phyloP scores from a whole-genome alignment of 2,329 filamentous ascomycete species.

The Clonostachys rosea region DNA sequence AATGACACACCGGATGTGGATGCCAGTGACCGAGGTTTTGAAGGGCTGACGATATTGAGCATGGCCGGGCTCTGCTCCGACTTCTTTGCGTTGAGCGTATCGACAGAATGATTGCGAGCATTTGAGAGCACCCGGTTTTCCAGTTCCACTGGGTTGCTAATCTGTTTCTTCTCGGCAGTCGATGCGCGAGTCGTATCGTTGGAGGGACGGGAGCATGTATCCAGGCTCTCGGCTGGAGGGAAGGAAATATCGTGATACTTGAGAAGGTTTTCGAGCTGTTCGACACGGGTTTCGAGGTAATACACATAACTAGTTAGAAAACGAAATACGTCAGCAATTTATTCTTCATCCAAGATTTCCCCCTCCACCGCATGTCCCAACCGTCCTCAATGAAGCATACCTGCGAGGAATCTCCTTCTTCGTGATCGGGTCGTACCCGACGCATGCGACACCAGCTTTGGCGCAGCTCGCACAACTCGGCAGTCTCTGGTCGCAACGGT shows the following conservation, averaged over 20 bases:
- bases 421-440: conserved; percentile 94
- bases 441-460: conserved; percentile 86
- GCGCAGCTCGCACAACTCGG: conserved; percentile 89
- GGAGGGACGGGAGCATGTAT: conserved; percentile 44
- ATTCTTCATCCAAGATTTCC: not conserved
- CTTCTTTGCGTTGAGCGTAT: conserved; percentile 27
- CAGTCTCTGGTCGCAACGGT: conserved; percentile 88
- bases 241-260: conserved; percentile 65
- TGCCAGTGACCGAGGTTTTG: conserved; percentile 76
- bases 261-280: conserved; percentile 76
- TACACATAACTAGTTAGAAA: conserved; percentile 69
- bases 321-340: conserved; percentile 10
- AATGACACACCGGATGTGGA: conserved; percentile 91
- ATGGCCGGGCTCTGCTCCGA: conserved; percentile 35
- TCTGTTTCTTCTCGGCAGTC: not conserved
- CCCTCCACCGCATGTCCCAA: not conserved
- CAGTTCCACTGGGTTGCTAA: not conserved
- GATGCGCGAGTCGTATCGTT: not conserved
- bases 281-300: conserved; percentile 84
- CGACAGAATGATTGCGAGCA: conserved; percentile 20
- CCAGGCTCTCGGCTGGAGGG: conserved; percentile 66
- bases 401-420: conserved; percentile 92
- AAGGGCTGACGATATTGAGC: conserved; percentile 72
- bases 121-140: conserved; percentile 3
- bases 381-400: conserved; percentile 43